Percentiles rank a stretch among this genome's conserved stretches.
These are phyloP conservation scores for Russula dissimulans DNA, from an alignment of 768 basidiomycete species.

Conservation along the genomic window DNA sequence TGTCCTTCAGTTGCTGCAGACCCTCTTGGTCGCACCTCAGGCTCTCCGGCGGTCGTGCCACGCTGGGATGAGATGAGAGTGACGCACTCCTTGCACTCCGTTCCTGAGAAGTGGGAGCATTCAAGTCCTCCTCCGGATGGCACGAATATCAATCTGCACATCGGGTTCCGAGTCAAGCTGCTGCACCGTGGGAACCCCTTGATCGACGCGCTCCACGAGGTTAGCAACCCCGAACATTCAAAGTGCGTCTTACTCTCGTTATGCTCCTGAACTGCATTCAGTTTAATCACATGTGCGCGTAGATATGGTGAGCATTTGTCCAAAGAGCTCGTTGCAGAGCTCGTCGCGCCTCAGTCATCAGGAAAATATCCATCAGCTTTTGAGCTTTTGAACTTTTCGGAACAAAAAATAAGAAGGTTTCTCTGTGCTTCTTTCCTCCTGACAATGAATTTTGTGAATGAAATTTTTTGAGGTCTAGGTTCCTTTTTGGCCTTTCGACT, in stretches of 20 bases:
- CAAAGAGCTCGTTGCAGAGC: slow-evolving; percentile 45
- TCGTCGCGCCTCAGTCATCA: slow-evolving; percentile 39
- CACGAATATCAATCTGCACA: slow-evolving; percentile 14
- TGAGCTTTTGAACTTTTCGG: too few species aligned
- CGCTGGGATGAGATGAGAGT: slow-evolving; percentile 13
- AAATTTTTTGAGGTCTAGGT: too few species aligned
- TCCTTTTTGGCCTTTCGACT: too few species aligned
- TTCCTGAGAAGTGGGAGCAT: slow-evolving; percentile 7
- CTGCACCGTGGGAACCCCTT: slow-evolving; percentile 10
- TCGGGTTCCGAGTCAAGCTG: slow-evolving; percentile 15
- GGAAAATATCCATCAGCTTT: too few species aligned
- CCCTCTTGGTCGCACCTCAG: background rate
- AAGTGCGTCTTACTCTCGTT: background rate
- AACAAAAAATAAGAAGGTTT: too few species aligned
- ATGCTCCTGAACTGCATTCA: background rate
- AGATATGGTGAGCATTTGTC: slow-evolving; percentile 55
- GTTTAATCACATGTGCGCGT: background rate
- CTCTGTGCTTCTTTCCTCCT: too few species aligned
- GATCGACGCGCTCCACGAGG: slow-evolving; percentile 12
- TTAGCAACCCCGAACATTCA: slow-evolving; percentile 10
- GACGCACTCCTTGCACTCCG: slow-evolving; percentile 10
- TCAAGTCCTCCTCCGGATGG: background rate
- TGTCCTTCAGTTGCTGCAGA: background rate
- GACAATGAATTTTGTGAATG: too few species aligned
- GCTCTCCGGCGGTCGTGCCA: background rate